Conservation (phyloP, 2,329 filamentous ascomycete species). For the Fusarium sp. region DNA sequence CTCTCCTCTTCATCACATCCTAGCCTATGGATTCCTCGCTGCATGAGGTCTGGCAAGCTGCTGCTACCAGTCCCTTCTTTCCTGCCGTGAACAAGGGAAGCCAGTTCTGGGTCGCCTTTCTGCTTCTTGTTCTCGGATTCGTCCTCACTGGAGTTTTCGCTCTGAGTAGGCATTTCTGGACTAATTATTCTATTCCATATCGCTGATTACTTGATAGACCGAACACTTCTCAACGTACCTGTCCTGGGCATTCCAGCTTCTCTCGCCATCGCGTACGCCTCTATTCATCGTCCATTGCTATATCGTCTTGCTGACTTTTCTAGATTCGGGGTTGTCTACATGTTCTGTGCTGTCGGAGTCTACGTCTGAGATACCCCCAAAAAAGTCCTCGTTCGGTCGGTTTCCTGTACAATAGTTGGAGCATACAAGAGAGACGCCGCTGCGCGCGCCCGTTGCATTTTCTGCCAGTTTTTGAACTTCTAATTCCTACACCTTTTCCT, state of each 20-base stretch:
- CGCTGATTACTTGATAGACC: constrained; percentile 65
- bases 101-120: constrained; percentile 84
- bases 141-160: constrained; percentile 80
- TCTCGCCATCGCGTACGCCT: constrained; percentile 82
- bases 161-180: constrained; percentile 68
- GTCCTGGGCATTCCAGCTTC: constrained; percentile 86
- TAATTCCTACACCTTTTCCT: constrained; percentile 15
- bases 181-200: neutral
- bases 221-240: constrained; percentile 77
- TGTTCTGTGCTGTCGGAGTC: constrained; percentile 98
- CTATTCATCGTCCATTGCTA: neutral
- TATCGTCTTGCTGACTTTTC: constrained; percentile 28
- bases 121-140: constrained; percentile 75
- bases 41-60: constrained; percentile 91
- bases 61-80: constrained; percentile 83
- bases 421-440: constrained; percentile 45
- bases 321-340: constrained; percentile 94
- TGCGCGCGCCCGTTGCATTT: constrained; percentile 43
- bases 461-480: constrained; percentile 36
- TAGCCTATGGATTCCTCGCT: constrained; percentile 78
- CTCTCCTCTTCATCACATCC: constrained; percentile 7
- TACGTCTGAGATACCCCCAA: constrained; percentile 79
- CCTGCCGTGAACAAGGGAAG: constrained; percentile 80
- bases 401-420: constrained; percentile 51
- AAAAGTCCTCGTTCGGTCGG: constrained; percentile 45